phyloP scores from a whole-genome alignment of 495 filamentous ascomycete species.

The Peziza echinospora region DNA sequence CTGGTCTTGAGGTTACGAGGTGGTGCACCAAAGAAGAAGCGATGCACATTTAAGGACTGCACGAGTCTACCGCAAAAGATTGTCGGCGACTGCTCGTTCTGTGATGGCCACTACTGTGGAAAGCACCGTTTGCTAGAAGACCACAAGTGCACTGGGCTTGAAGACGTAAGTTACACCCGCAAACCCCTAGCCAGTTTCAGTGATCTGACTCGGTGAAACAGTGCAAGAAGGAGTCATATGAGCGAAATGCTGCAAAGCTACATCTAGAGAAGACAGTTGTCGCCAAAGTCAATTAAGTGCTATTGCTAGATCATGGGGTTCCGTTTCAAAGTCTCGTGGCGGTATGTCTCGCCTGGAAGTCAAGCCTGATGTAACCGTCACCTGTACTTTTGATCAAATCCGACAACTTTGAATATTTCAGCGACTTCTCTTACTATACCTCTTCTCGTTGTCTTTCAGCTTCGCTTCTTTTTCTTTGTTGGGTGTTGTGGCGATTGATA shows the following conservation, averaged over 20 bases:
- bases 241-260: constrained; percentile 76
- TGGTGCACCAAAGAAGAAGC: constrained; percentile 59
- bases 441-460: no score
- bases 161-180: constrained; percentile 39
- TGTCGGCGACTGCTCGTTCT: constrained; percentile 91
- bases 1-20: constrained; percentile 75
- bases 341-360: no score
- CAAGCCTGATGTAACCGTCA: no score
- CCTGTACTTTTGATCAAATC: no score
- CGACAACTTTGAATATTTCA: no score
- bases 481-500: no score
- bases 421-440: no score
- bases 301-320: no score
- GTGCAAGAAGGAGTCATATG: constrained; percentile 90
- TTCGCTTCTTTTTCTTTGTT: no score
- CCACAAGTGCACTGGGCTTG: constrained; percentile 80
- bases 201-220: constrained; percentile 7
- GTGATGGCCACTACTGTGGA: constrained; percentile 76
- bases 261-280: constrained; percentile 59
- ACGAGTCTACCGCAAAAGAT: constrained; percentile 67
- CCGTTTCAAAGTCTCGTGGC: no score
- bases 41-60: constrained; percentile 78
- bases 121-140: constrained; percentile 84
- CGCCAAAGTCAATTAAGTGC: constrained; percentile 11
- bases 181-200: background rate